Evolutionary conservation across 345 rosid species (phyloP).

Genomic region (Erodium maritimum): DNA sequence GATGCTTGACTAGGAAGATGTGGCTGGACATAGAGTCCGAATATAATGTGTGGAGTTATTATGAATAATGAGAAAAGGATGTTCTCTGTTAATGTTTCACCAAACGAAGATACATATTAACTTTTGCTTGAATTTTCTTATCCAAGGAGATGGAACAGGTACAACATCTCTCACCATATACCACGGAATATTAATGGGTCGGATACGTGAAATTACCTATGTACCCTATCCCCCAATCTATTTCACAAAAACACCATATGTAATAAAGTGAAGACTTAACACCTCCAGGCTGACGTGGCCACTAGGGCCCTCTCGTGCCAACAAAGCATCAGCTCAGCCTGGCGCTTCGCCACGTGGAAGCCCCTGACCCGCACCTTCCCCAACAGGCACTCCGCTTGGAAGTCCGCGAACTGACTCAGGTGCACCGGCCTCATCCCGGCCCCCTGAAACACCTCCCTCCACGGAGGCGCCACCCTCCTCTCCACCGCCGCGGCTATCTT

Average conservation of each 20-base stretch:
- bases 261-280: conserved; percentile 13
- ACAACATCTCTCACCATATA: background rate
- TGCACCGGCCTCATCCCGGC: conserved; percentile 72
- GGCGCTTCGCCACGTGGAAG: conserved; percentile 82
- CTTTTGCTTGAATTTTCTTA: background rate
- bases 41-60: too few relatives aligned
- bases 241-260: too few relatives aligned
- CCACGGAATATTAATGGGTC: background rate
- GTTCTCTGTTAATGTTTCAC: too few relatives aligned
- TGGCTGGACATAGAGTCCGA: background rate
- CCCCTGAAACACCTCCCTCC: conserved; percentile 62
- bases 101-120: background rate
- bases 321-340: conserved; percentile 80
- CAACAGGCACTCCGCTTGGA: conserved; percentile 63
- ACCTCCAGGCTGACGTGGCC: conserved; percentile 91
- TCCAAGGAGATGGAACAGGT: background rate
- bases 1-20: background rate
- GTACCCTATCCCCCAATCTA: too few relatives aligned
- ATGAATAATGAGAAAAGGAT: too few relatives aligned
- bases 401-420: conserved; percentile 81
- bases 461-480: conserved; percentile 34
- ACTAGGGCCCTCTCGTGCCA: conserved; percentile 73
- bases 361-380: conserved; percentile 69
- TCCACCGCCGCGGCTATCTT: conserved; percentile 54
- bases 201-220: background rate